Evolutionary conservation across 1,284 basidiomycete genomes (phyloP).

Genomic region (Paramarasmius palmivorus): DNA sequence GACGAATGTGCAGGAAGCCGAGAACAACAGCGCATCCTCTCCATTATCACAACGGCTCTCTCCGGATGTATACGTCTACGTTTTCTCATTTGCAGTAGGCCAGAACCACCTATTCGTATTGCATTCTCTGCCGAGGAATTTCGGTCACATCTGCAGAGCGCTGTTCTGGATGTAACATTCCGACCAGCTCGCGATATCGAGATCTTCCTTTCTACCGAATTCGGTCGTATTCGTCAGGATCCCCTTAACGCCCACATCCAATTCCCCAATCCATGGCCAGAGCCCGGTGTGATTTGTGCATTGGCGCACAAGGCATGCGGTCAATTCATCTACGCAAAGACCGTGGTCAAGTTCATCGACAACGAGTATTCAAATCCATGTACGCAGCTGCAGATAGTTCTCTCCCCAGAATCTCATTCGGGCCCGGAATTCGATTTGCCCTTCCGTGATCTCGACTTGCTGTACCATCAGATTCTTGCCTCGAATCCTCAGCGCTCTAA

Average conservation of each 20-base stretch:
- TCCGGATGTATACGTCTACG: constrained; percentile 17
- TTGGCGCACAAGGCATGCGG: constrained; percentile 23
- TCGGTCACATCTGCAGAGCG: background rate
- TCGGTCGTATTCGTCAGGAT: background rate
- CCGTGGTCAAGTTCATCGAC: constrained; percentile 26
- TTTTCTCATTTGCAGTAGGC: constrained; percentile 25
- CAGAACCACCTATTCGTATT: constrained; percentile 25
- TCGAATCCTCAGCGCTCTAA: background rate
- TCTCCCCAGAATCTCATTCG: background rate
- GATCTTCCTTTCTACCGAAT: background rate
- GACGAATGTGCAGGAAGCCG: background rate
- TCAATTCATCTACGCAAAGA: constrained; percentile 26
- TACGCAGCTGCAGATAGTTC: constrained; percentile 22
- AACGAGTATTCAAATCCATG: constrained; percentile 20
- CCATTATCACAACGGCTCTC: background rate
- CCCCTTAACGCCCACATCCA: background rate
- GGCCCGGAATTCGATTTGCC: constrained; percentile 1
- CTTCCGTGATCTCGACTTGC: constrained; percentile 27
- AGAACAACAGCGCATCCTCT: background rate
- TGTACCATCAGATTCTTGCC: background rate
- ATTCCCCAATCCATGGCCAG: constrained; percentile 18
- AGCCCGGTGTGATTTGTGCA: constrained; percentile 13
- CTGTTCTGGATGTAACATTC: background rate
- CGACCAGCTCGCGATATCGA: background rate
- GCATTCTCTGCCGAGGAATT: constrained; percentile 6